These are phyloP conservation scores for Rutstroemia sydowiana DNA, from an alignment of 2,329 filamentous ascomycete genomes.

Conservation along the genomic window DNA sequence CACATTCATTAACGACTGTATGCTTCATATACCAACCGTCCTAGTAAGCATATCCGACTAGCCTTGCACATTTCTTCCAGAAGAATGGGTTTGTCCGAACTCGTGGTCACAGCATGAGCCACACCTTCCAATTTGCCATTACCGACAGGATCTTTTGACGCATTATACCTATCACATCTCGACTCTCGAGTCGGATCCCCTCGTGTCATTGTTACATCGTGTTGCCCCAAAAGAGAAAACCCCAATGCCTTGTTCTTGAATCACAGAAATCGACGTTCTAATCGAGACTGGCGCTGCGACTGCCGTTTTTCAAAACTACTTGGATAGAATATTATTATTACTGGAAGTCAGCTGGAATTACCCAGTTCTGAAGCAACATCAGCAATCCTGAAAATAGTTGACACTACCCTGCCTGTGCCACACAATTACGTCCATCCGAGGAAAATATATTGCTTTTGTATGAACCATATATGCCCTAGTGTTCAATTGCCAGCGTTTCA, in stretches of 20 bases:
- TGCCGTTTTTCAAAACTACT: constrained; percentile 17
- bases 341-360: constrained; percentile 21
- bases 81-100: constrained; percentile 26
- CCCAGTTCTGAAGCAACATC: constrained; percentile 16
- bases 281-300: constrained; percentile 22
- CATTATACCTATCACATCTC: constrained; percentile 17
- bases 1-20: constrained; percentile 18
- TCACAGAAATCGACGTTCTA: constrained; percentile 14
- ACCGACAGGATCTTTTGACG: constrained; percentile 18
- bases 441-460: constrained; percentile 13
- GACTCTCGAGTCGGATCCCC: constrained; percentile 13
- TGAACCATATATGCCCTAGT: constrained; percentile 1
- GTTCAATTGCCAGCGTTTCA: constrained; percentile 9
- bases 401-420: constrained; percentile 22
- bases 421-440: constrained; percentile 18
- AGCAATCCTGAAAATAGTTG: constrained; percentile 19
- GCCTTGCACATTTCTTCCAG: constrained; percentile 26
- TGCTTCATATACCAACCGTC: constrained; percentile 14
- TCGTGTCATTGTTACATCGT: constrained; percentile 12
- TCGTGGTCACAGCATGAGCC: constrained; percentile 28
- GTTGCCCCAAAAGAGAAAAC: constrained; percentile 12
- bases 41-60: constrained; percentile 13
- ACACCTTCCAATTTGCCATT: constrained; percentile 22
- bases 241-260: constrained; percentile 3
- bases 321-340: constrained; percentile 7